These are phyloP conservation scores for Nigrospora oryzae DNA, from an alignment of 2,329 filamentous ascomycete genomes.

Conservation along the genomic window DNA sequence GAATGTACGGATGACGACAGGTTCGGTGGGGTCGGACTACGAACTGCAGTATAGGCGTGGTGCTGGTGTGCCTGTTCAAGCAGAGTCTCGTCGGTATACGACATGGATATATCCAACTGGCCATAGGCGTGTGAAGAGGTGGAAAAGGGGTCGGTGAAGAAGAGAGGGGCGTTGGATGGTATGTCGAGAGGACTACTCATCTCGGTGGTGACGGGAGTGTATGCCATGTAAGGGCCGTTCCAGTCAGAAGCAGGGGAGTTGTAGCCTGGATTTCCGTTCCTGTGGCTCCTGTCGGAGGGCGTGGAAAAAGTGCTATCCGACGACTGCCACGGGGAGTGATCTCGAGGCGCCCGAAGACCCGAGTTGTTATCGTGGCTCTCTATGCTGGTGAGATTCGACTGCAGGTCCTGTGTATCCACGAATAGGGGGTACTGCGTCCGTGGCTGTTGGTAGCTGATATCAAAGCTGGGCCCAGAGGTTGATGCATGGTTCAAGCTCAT, in stretches of 20 bases:
- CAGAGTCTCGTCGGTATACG: slow-evolving; percentile 20
- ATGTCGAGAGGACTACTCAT: background rate
- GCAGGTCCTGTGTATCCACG: slow-evolving; percentile 17
- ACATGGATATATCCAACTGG: slow-evolving; percentile 27
- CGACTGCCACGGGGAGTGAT: slow-evolving; percentile 31
- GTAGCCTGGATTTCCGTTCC: too few species aligned
- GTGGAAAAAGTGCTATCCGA: slow-evolving; percentile 41
- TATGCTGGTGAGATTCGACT: slow-evolving; percentile 14
- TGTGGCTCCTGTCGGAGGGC: slow-evolving; percentile 26
- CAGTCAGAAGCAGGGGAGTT: too few species aligned
- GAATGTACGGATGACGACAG: slow-evolving; percentile 32
- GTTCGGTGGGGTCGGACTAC: slow-evolving; percentile 39
- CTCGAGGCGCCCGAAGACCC: slow-evolving; percentile 21
- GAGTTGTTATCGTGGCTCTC: slow-evolving; percentile 20
- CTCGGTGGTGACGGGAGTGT: too few species aligned
- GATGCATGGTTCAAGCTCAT: slow-evolving; percentile 13
- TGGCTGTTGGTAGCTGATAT: slow-evolving; percentile 12
- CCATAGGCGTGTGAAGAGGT: slow-evolving; percentile 20
- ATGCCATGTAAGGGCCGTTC: too few species aligned
- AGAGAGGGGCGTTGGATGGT: background rate
- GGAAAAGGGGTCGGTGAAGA: slow-evolving; percentile 17
- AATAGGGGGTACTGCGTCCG: slow-evolving; percentile 15
- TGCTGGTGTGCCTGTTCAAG: slow-evolving; percentile 26
- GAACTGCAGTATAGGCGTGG: slow-evolving; percentile 33
- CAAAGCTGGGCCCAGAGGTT: slow-evolving; percentile 11